A percentile compares a stretch with the other conserved stretches of the same genome.
These are phyloP conservation scores for Aspergillus taichungensis DNA, from an alignment of 495 filamentous ascomycete genomes.

Conservation along the genomic window DNA sequence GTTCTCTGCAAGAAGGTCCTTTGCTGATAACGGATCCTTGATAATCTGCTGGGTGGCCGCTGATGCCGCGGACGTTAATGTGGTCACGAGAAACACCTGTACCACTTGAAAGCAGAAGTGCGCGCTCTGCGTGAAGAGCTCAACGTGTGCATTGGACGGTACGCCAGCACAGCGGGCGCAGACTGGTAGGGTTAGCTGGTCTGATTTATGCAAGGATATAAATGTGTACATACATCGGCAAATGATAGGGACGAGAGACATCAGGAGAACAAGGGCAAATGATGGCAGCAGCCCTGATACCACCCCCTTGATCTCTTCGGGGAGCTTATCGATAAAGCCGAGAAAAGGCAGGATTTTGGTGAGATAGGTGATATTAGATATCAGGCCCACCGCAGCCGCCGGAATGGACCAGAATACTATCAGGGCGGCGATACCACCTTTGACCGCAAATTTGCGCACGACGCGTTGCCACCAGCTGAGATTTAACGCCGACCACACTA, in stretches of 20 bases:
- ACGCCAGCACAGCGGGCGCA: conserved; percentile 67
- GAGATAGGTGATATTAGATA: conserved; percentile 72
- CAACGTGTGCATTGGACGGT: conserved; percentile 65
- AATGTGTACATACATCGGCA: conserved; percentile 52
- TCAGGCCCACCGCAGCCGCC: conserved; percentile 67
- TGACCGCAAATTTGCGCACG: conserved; percentile 55
- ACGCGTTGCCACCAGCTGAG: conserved; percentile 80
- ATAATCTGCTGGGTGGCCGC: conserved; percentile 55
- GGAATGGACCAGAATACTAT: conserved; percentile 92
- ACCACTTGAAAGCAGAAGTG: conserved; percentile 92
- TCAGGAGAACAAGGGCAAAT: conserved; percentile 67
- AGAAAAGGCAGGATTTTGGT: conserved; percentile 53
- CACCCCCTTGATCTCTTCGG: conserved; percentile 59
- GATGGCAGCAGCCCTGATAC: conserved; percentile 72
- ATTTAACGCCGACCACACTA: conserved; percentile 74
- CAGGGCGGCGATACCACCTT: conserved; percentile 60
- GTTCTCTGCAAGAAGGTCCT: conserved; percentile 59
- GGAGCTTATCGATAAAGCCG: conserved; percentile 60
- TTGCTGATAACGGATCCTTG: conserved; percentile 50
- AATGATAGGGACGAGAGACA: conserved; percentile 79
- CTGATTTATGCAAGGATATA: neutral
- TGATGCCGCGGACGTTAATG: conserved; percentile 64
- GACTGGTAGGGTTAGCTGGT: conserved; percentile 29
- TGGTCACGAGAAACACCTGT: conserved; percentile 82
- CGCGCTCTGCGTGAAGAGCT: conserved; percentile 77